These are phyloP conservation scores for Ananas comosus DNA, from an alignment of 176 grass and related monocot species.

Conservation along the genomic window DNA sequence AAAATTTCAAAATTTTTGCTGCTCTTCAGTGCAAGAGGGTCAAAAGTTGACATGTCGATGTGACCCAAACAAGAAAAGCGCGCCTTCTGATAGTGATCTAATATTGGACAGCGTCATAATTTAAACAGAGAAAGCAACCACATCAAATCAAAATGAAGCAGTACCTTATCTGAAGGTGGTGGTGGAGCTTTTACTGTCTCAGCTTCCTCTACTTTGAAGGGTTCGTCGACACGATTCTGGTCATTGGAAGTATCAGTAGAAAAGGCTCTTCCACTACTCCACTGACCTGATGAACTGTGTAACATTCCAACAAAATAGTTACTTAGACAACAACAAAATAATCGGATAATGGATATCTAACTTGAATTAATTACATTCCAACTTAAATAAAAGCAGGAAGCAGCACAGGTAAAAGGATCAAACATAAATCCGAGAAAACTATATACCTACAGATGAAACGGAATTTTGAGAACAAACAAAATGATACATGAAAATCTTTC, in stretches of 20 bases:
- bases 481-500: no score
- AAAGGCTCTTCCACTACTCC: slow-evolving; percentile 42
- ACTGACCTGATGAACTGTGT: slow-evolving; percentile 27
- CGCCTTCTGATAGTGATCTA: not conserved
- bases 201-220: slow-evolving; percentile 77
- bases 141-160: not conserved
- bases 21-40: no score
- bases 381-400: no score
- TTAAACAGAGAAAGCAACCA: not conserved
- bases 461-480: no score
- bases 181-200: slow-evolving; percentile 43
- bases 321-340: slow-evolving; percentile 3
- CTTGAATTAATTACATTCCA: not conserved
- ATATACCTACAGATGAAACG: no score
- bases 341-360: not conserved
- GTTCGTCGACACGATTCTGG: slow-evolving; percentile 36
- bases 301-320: not conserved
- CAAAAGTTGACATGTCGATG: no score
- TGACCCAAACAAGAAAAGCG: not conserved
- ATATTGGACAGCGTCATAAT: not conserved
- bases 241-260: slow-evolving; percentile 31
- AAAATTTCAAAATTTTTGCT: no score
- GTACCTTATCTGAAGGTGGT: slow-evolving; percentile 65
- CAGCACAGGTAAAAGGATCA: no score
- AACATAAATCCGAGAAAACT: no score